Conservation (phyloP, 1,139 yeast genomes). For the Sugiyamaella paludigena region DNA sequence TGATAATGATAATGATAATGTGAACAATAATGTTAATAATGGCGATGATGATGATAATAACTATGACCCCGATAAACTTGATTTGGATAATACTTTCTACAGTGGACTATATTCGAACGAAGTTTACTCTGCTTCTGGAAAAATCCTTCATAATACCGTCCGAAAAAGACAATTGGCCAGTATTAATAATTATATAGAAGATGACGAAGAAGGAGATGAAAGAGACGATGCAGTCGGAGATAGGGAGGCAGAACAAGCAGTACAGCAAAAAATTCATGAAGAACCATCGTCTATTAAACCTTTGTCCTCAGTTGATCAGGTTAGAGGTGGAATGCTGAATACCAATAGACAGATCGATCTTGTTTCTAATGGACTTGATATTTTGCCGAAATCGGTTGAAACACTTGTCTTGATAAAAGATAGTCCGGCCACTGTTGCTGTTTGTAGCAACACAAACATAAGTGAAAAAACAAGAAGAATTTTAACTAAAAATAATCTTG, state of each 20-base stretch:
- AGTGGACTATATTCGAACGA: conserved; percentile 4
- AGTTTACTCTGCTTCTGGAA: conserved; percentile 5
- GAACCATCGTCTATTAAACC: too few relatives aligned
- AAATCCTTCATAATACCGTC: conserved; percentile 8
- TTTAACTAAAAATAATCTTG: conserved; percentile 8
- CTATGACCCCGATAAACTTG: neutral
- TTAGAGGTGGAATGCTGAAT: neutral
- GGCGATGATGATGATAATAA: neutral
- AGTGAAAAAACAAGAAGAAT: conserved; percentile 10
- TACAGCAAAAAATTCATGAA: too few relatives aligned
- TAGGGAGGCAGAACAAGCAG: neutral
- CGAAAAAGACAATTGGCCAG: neutral
- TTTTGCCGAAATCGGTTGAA: conserved; percentile 18
- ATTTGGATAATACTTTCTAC: conserved; percentile 1
- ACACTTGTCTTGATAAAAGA: conserved; percentile 17
- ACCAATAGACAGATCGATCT: conserved; percentile 11
- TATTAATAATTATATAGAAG: too few relatives aligned
- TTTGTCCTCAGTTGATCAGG: neutral
- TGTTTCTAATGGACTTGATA: conserved; percentile 18
- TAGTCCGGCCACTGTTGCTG: conserved; percentile 10
- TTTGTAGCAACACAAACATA: conserved; percentile 13
- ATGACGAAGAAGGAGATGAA: neutral
- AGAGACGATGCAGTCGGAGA: neutral
- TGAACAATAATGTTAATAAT: neutral
- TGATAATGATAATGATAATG: conserved; percentile 4